phyloP scores from a whole-genome alignment of 108 stramenopile genomes.

The Skeletonema marinoi region DNA sequence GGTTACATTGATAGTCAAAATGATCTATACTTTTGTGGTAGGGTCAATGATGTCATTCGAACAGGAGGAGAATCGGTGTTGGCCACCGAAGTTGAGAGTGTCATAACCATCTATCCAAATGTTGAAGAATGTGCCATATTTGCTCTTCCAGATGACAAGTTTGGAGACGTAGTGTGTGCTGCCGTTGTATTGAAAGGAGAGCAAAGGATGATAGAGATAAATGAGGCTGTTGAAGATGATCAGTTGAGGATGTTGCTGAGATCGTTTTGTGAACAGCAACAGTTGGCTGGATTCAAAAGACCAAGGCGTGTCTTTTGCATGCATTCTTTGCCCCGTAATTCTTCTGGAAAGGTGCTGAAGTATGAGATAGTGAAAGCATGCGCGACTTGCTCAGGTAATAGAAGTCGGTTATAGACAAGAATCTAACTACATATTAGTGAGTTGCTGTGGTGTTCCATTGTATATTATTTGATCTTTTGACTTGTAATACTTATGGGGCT shows the following conservation, averaged over 20 bases:
- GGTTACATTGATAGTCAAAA: slow-evolving; percentile 60
- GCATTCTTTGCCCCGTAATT: slow-evolving; percentile 66
- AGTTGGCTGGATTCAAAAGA: slow-evolving; percentile 75
- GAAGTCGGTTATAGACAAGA: slow-evolving; percentile 5
- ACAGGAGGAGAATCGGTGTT: slow-evolving; percentile 92
- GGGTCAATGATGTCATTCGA: slow-evolving; percentile 82
- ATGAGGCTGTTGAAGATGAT: slow-evolving; percentile 6
- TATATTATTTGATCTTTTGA: neutral
- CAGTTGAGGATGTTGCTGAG: slow-evolving; percentile 25
- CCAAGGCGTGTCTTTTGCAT: slow-evolving; percentile 59
- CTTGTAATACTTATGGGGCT: too few species aligned
- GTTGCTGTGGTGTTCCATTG: neutral
- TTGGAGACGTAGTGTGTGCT: slow-evolving; percentile 78
- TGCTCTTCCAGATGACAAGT: slow-evolving; percentile 66
- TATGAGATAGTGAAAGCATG: slow-evolving; percentile 27
- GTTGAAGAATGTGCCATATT: slow-evolving; percentile 79
- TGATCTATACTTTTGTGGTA: slow-evolving; percentile 77
- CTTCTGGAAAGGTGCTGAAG: slow-evolving; percentile 82
- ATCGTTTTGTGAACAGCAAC: slow-evolving; percentile 51
- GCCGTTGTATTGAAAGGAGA: slow-evolving; percentile 52
- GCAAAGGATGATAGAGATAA: neutral
- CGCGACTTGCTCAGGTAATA: slow-evolving; percentile 2
- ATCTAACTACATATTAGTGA: neutral
- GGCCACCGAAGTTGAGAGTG: slow-evolving; percentile 86
- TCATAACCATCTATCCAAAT: slow-evolving; percentile 47